Conservation (phyloP, 805 yeast genomes). For the Yamadazyma scolyti region DNA sequence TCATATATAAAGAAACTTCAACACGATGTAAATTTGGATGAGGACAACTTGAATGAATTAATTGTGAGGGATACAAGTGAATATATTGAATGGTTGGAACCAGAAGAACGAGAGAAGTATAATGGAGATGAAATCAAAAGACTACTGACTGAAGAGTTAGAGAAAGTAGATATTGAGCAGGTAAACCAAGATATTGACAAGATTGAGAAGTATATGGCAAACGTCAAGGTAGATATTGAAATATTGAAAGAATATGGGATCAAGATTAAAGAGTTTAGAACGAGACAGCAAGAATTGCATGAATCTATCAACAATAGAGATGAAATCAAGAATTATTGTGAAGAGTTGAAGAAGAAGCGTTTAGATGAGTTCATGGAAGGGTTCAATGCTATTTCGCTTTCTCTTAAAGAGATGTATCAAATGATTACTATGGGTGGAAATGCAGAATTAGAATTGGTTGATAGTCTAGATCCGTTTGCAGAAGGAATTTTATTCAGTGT, state of each 20-base stretch:
- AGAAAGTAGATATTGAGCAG: slow-evolving; percentile 41
- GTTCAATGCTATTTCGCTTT: slow-evolving; percentile 77
- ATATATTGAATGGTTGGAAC: slow-evolving; percentile 48
- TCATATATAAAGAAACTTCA: slow-evolving; percentile 32
- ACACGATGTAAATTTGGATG: slow-evolving; percentile 34
- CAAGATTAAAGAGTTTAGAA: slow-evolving; percentile 60
- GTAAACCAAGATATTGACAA: slow-evolving; percentile 50
- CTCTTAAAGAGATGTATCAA: slow-evolving; percentile 94
- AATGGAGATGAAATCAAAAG: slow-evolving; percentile 38
- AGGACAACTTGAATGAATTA: slow-evolving; percentile 39
- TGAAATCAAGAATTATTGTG: slow-evolving; percentile 53
- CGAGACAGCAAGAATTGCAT: slow-evolving; percentile 64
- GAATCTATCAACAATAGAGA: slow-evolving; percentile 67
- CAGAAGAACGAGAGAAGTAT: slow-evolving; percentile 32
- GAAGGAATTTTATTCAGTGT: slow-evolving; percentile 96
- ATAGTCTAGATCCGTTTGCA: slow-evolving; percentile 94
- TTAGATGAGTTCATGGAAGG: slow-evolving; percentile 92
- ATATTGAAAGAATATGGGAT: slow-evolving; percentile 72
- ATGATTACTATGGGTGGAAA: slow-evolving; percentile 99
- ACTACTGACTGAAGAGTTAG: slow-evolving; percentile 50
- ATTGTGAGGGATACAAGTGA: slow-evolving; percentile 53
- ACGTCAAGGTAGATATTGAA: slow-evolving; percentile 65
- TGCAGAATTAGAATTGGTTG: slow-evolving; percentile 94
- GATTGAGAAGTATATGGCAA: slow-evolving; percentile 53
- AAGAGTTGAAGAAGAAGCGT: slow-evolving; percentile 67